Evolutionary conservation across 306 rosid species (phyloP), one percentile per base, ranked within the genome.

Genomic region (Gynostemma pentaphyllum): DNA sequence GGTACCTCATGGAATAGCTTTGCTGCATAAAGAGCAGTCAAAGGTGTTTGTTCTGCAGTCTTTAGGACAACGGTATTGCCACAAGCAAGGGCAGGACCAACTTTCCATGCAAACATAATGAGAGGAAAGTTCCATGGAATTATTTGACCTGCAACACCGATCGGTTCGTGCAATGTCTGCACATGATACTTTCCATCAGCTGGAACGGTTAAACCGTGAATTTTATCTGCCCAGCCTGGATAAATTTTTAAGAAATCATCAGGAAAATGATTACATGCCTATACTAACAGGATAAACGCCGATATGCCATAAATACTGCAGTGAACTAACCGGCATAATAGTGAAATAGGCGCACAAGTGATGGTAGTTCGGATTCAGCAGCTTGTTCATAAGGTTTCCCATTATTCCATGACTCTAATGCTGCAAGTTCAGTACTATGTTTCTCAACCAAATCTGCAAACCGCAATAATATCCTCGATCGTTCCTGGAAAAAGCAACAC

Each of bases 91-190:
- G 98, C 98, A 14, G 98, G 98, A 16, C 98, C 98, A 70, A 91
- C 95, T 82, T 91, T 91, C 95, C 96, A 91, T 45, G 87, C 88
- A 79, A 91, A 83, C 96, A 91, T 87, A 67, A 91, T 7, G 7
- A 91, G 81, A 64, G 98, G 98, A 69, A 91, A 91, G 76, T 91
- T 87, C 97, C 98, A 91, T 47, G 98, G 98, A 70, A 91, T 88
- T 13, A 91, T 91, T 74, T 91, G 98, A 30, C 98, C 98, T 13
- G 88, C 95, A 41, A 91, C 98, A 9, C 98, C 98, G 53, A 91
- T 82, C 67, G 98, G 98, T 66, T 91, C 98, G 15, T 88, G 98
- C 86, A 91, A 78, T 3, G 81, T 78, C 60, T 87, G 89, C 24
- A 91, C 72, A 76, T 91, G 98, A 72, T 91, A 68, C 23, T 81